Evolutionary conservation across 129 eudicot species (phyloP).

Genomic region (Saussurea involucrata): DNA sequence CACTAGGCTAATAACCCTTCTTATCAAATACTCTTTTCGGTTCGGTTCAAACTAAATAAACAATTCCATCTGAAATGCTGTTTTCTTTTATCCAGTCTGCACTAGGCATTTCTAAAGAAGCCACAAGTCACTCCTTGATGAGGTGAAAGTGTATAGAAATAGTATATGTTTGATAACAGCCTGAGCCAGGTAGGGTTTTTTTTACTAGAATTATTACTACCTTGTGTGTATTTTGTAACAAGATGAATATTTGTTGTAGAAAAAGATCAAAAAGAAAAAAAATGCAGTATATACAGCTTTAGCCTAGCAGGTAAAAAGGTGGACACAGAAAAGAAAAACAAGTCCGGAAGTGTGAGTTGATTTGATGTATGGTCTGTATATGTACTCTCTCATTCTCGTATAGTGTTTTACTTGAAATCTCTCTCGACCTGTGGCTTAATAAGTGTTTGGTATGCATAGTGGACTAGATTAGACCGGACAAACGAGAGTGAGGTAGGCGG

Average conservation of each 20-base stretch:
- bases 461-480: too few species aligned
- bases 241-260: slow-evolving; percentile 18
- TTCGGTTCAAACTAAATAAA: not conserved
- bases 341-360: not conserved
- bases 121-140: slow-evolving; percentile 12
- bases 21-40: not conserved
- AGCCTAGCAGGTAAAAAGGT: not conserved
- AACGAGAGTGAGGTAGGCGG: too few species aligned
- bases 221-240: slow-evolving; percentile 26
- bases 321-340: not conserved
- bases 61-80: not conserved
- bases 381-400: not conserved
- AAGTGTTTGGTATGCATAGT: too few species aligned
- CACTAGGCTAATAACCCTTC: not conserved
- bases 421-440: not conserved
- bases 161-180: slow-evolving; percentile 18
- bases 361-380: not conserved
- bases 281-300: not conserved
- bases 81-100: slow-evolving; percentile 26
- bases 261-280: slow-evolving; percentile 19
- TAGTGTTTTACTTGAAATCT: not conserved
- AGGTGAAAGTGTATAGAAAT: slow-evolving; percentile 35
- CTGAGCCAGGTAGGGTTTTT: slow-evolving; percentile 24
- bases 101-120: slow-evolving; percentile 25
- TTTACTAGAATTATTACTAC: slow-evolving; percentile 1